Evolutionary conservation across 129 eudicot genomes (phyloP).

Genomic region (Apium graveolens): DNA sequence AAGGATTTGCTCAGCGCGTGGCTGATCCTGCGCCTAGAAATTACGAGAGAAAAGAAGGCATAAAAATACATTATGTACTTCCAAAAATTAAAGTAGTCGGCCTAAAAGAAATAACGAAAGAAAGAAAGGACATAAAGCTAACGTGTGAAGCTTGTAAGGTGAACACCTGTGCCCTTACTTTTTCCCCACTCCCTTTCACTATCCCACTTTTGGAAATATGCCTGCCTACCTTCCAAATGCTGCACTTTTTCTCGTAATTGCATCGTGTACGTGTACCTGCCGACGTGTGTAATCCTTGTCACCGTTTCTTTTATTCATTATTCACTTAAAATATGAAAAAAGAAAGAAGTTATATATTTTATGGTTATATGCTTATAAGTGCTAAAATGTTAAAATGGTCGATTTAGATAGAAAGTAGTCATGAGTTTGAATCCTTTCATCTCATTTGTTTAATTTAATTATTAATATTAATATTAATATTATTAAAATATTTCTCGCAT

Average conservation of each 20-base stretch:
- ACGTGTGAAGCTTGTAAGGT: constrained; percentile 5
- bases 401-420: too few species aligned
- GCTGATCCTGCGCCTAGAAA: too few species aligned
- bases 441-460: too few species aligned
- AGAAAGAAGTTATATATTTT: too few species aligned
- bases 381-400: too few species aligned
- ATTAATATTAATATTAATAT: too few species aligned
- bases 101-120: neutral
- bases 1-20: too few species aligned
- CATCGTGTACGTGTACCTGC: constrained; percentile 9
- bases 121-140: neutral
- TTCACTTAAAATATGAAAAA: neutral
- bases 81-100: neutral
- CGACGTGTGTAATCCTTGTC: constrained; percentile 20
- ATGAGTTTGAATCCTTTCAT: too few species aligned
- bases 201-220: constrained; percentile 12
- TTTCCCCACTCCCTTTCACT: constrained; percentile 14
- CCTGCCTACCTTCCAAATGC: constrained; percentile 19
- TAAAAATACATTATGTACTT: neutral
- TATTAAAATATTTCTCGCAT: too few species aligned
- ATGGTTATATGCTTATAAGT: too few species aligned
- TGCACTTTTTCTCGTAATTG: neutral
- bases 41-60: too few species aligned
- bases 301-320: constrained; percentile 3
- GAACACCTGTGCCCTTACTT: neutral